Percentiles rank a stretch among this genome's conserved stretches.
Conservation (phyloP, 441 rosid genomes). For the Syzygium malaccense region DNA sequence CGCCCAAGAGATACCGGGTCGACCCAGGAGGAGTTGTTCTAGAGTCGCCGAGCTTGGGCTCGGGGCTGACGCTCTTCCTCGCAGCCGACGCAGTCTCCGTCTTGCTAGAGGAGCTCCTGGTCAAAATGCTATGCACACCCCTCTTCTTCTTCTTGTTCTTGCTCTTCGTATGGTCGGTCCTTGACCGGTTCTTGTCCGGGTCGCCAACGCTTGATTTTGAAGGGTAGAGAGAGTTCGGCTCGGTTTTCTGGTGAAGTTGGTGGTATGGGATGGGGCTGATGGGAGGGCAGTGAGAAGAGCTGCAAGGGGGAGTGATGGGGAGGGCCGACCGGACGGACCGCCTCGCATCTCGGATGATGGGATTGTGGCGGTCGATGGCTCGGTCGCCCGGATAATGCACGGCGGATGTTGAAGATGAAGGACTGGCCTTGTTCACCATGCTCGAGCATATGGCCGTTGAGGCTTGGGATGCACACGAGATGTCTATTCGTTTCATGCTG, state of each 20-base stretch:
- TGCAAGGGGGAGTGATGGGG: slow-evolving; percentile 43
- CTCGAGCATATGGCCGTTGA: neutral
- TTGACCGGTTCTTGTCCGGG: neutral
- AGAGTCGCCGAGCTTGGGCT: slow-evolving; percentile 26
- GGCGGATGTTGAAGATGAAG: slow-evolving; percentile 3
- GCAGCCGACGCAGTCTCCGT: slow-evolving; percentile 2
- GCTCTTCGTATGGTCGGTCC: slow-evolving; percentile 15
- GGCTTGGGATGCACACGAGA: neutral
- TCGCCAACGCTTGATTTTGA: neutral
- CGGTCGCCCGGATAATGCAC: slow-evolving; percentile 60
- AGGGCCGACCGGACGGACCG: slow-evolving; percentile 22
- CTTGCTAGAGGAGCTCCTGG: slow-evolving; percentile 7
- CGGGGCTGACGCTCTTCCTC: slow-evolving; percentile 14
- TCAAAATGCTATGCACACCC: neutral
- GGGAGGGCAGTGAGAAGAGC: slow-evolving; percentile 16
- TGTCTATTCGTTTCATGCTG: neutral
- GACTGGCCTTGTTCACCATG: neutral
- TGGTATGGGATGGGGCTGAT: slow-evolving; percentile 49
- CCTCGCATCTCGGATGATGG: slow-evolving; percentile 80
- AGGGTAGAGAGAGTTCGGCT: slow-evolving; percentile 4
- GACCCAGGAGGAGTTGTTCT: slow-evolving; percentile 65
- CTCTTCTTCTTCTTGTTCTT: slow-evolving; percentile 2
- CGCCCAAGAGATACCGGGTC: slow-evolving; percentile 55
- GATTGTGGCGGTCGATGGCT: slow-evolving; percentile 88
- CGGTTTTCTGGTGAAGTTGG: slow-evolving; percentile 26